phyloP scores from a whole-genome alignment of 2,329 filamentous ascomycete species.

The Nemania diffusa region DNA sequence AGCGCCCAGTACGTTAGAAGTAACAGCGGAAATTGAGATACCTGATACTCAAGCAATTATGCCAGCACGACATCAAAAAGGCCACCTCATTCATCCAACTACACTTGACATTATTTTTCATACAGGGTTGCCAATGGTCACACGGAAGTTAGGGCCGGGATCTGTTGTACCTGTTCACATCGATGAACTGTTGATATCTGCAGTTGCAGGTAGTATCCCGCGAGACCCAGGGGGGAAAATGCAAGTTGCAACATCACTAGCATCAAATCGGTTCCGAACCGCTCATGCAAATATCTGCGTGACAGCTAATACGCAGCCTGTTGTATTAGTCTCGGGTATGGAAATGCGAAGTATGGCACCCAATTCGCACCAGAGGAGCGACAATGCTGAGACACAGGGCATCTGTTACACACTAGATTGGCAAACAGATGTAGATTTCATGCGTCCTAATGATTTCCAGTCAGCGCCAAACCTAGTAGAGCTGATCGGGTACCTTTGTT shows the following conservation, averaged over 20 bases:
- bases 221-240: too few relatives aligned
- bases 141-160: constrained; percentile 15
- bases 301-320: background rate
- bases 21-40: constrained; percentile 7
- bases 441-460: constrained; percentile 17
- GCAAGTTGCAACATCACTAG: constrained; percentile 16
- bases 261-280: constrained; percentile 30
- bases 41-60: constrained; percentile 22
- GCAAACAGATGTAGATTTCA: constrained; percentile 26
- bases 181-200: constrained; percentile 24
- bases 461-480: constrained; percentile 8
- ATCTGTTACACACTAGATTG: constrained; percentile 33
- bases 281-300: constrained; percentile 18
- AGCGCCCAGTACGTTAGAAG: background rate
- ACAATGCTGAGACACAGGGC: background rate
- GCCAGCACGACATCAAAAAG: constrained; percentile 20
- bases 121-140: constrained; percentile 24
- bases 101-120: constrained; percentile 36
- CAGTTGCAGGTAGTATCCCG: background rate
- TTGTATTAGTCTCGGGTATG: constrained; percentile 25
- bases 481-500: constrained; percentile 16
- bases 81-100: constrained; percentile 33
- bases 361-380: too few relatives aligned
- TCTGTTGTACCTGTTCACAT: constrained; percentile 37
- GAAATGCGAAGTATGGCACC: constrained; percentile 29